These are phyloP conservation scores for Pseudozyma tsukubaensis DNA, from an alignment of 1,284 basidiomycete species.

Conservation along the genomic window DNA sequence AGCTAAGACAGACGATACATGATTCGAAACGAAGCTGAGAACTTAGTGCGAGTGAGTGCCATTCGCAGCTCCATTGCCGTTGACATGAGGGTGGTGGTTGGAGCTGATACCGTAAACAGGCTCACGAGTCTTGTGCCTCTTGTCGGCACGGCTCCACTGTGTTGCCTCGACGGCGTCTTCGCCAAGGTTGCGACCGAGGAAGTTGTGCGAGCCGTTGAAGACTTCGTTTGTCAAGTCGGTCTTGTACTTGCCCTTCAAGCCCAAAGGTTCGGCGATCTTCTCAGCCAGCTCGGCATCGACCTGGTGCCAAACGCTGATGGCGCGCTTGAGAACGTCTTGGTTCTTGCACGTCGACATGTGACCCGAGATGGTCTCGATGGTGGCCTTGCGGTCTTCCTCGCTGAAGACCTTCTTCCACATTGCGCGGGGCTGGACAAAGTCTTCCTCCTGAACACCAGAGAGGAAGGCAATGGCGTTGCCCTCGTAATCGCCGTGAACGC, in stretches of 20 bases:
- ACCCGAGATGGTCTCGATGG: slow-evolving; percentile 45
- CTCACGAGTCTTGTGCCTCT: slow-evolving; percentile 16
- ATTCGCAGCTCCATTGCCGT: slow-evolving; percentile 15
- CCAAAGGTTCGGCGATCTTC: slow-evolving; percentile 49
- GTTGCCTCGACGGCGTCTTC: slow-evolving; percentile 5
- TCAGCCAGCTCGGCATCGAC: slow-evolving; percentile 49
- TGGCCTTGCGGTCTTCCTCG: slow-evolving; percentile 69
- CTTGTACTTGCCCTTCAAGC: slow-evolving; percentile 45
- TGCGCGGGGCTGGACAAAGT: slow-evolving; percentile 89
- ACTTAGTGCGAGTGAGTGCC: slow-evolving; percentile 3
- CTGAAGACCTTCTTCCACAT: slow-evolving; percentile 83
- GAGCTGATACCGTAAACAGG: slow-evolving; percentile 30
- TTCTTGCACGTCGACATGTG: slow-evolving; percentile 53
- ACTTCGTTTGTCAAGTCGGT: slow-evolving; percentile 33
- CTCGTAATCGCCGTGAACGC: slow-evolving; percentile 44
- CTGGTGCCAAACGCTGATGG: slow-evolving; percentile 53
- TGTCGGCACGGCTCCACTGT: slow-evolving; percentile 15
- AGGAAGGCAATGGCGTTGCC: slow-evolving; percentile 74
- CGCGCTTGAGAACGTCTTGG: slow-evolving; percentile 31
- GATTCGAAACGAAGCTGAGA: too few relatives aligned
- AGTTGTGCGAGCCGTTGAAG: slow-evolving; percentile 60
- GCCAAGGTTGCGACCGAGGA: slow-evolving; percentile 30
- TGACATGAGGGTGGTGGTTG: slow-evolving; percentile 17
- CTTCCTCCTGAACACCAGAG: slow-evolving; percentile 75
- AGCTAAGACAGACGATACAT: too few relatives aligned